These are phyloP conservation scores for Candida pseudoviswanathii DNA, from an alignment of 1,139 yeast genomes.

Conservation along the genomic window DNA sequence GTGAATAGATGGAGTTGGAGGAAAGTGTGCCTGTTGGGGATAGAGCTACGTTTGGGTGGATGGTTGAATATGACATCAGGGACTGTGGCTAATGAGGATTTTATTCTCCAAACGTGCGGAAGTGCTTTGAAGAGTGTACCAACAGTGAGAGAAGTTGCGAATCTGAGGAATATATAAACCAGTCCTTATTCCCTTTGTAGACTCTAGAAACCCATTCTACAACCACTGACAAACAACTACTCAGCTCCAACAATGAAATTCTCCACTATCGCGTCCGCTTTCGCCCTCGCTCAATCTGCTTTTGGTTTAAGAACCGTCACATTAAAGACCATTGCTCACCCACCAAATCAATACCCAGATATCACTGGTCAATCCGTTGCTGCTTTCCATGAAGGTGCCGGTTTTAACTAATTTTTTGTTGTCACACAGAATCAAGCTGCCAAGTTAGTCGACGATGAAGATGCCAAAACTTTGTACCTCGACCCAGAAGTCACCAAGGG, in stretches of 20 bases:
- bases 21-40: too few species aligned
- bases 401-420: conserved; percentile 7
- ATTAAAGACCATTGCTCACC: conserved; percentile 5
- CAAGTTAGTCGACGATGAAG: conserved; percentile 3
- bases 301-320: conserved; percentile 2
- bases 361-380: conserved; percentile 8
- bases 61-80: too few species aligned
- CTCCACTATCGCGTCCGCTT: conserved; percentile 3
- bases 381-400: conserved; percentile 11
- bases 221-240: too few species aligned
- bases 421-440: conserved; percentile 4
- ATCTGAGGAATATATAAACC: too few species aligned
- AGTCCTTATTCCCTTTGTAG: too few species aligned
- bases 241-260: conserved; percentile 6
- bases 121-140: too few species aligned
- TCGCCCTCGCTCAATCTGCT: conserved; percentile 2
- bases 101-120: too few species aligned
- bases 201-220: too few species aligned
- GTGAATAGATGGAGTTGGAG: too few species aligned
- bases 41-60: too few species aligned
- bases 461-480: conserved; percentile 3
- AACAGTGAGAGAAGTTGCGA: too few species aligned
- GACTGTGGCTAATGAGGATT: too few species aligned
- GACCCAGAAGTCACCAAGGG: neutral
- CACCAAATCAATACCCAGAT: conserved; percentile 8